Base-by-base conservation (phyloP, 176 grass and related monocot genomes). In the Musa beccarii region DNA sequence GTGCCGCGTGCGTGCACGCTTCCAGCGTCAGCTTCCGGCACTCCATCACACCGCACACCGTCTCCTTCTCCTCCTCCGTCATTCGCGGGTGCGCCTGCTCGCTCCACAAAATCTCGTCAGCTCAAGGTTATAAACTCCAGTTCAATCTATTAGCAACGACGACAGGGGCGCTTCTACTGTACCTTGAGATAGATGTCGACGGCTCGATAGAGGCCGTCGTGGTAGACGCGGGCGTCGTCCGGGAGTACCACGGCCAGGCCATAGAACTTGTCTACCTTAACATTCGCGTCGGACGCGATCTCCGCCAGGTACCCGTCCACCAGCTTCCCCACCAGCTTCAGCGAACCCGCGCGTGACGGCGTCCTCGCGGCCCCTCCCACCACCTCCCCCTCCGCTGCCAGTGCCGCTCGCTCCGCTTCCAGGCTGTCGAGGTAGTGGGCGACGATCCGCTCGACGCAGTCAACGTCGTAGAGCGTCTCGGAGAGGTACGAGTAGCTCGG, bases 1-100 rank as follows among this genome's bases (percentile, higher is more conserved):
- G 95, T 73, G 90, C 95, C n/a, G 95, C 95, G 75, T 98, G 95
- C 43, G 90, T 98, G 84, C 95, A 98, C 59, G 95, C 95, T 66
- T 98, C 95, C 84, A 98, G 77, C 68, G 95, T 93, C 81, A 98
- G 86, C 82, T 89, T 93, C 76, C 90, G 57, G 83, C 82, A 93
- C 85, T 98, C 88, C 75, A 98, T 84, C 80, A 93, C 84, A 34
- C 88, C 79, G 63, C 86, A 92, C 54, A 98, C 62, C 80, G 66
- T 85, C 68, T 98, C 90, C 67, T 86, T 85, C 84, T 93, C 90
- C 65, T 89, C 88, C 63, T 83, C 88, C 66, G 70, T 87, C 78
- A 93, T 78, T 78, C 87, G 86, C 23, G 78, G 84, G 75, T 93
- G 90, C 71, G 86, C 75, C 90, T 97, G 19, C 23, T 52, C 17